Base-by-base conservation (phyloP, 2,329 filamentous ascomycete species). In the Pseudocercospora fuligena region DNA sequence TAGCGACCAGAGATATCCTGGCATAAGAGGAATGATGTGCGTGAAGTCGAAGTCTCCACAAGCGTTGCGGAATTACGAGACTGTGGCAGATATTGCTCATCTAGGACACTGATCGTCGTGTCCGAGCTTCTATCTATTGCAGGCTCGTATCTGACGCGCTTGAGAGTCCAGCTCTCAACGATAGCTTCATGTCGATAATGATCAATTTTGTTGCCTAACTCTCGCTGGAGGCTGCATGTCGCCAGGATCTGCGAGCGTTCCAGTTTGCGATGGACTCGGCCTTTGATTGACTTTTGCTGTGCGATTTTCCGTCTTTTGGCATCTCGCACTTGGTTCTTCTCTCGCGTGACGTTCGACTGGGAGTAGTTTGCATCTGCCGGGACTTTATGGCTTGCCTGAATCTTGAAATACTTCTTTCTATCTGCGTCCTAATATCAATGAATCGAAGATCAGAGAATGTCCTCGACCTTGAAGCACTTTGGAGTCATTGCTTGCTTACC, bases 331-430 rank as follows among this genome's bases (percentile, higher is more conserved):
- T 64, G 61, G 14, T 57, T 58, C 61, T 57, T 60, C 74, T 82
- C 72, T 25, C 72, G 73, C 40, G 72, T 72, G 8, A 84, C 76
- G 57, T 82, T 82, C 11, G 78, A 73, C 14, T 74, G 70, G 0
- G 80, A 78, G 70, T 85, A 82, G 65, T 80, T 82, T 3, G 78
- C 73, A 6, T 72, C 72, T 11, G 69, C 62, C 49, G 78, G 72
- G 40, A 78, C 74, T 59, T 73, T 61, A 75, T 80, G 77, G 29
- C 80, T 75, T 16, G 77, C 75, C 61, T 80, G 77, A 23, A 85
- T 80, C 43, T 78, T 79, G 77, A 85, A 85, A 72, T 85, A 85
- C 66, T 84, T 85, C 59, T 78, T 77, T 73, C 82, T 84, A 46
- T 82, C 80, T 36, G 73, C 69, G 67, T 85, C 80, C 67, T 76